These are phyloP conservation scores for Platanthera zijinensis DNA, from an alignment of 106 monocot genomes.

Conservation along the genomic window DNA sequence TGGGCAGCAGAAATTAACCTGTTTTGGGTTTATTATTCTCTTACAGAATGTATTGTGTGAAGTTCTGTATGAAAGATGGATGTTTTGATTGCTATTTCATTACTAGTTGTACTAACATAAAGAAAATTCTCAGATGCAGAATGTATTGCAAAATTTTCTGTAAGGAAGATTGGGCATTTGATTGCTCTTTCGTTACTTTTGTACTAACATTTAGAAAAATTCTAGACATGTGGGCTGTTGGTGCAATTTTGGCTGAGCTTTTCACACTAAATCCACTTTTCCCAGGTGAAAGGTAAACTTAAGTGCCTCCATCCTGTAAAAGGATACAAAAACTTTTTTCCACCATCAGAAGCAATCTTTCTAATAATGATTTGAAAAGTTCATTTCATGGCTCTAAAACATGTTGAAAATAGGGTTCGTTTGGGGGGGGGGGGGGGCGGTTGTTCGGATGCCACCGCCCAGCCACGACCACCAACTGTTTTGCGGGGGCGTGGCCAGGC, in stretches of 20 bases:
- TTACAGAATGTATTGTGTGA: background rate
- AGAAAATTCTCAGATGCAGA: no score
- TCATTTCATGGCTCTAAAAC: background rate
- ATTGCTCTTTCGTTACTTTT: no score
- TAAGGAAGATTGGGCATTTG: no score
- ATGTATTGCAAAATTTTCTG: no score
- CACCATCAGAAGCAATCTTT: background rate
- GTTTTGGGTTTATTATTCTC: background rate
- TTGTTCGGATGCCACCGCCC: no score
- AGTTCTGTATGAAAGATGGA: background rate
- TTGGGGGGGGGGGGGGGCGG: no score
- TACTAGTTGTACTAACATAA: background rate
- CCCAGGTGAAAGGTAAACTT: slow-evolving; percentile 75
- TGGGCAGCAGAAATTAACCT: background rate
- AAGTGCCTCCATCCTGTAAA: background rate
- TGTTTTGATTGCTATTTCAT: background rate
- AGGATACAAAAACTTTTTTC: background rate
- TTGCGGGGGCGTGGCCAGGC: no score
- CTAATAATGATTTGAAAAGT: background rate
- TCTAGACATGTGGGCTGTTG: slow-evolving; percentile 94
- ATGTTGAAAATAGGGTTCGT: background rate
- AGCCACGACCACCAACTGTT: no score
- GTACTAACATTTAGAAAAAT: slow-evolving; percentile 4
- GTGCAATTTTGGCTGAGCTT: slow-evolving; percentile 89
- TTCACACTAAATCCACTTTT: slow-evolving; percentile 75